These are phyloP conservation scores for Vishniacozyma victoriae DNA, from an alignment of 768 basidiomycete genomes.

Conservation along the genomic window DNA sequence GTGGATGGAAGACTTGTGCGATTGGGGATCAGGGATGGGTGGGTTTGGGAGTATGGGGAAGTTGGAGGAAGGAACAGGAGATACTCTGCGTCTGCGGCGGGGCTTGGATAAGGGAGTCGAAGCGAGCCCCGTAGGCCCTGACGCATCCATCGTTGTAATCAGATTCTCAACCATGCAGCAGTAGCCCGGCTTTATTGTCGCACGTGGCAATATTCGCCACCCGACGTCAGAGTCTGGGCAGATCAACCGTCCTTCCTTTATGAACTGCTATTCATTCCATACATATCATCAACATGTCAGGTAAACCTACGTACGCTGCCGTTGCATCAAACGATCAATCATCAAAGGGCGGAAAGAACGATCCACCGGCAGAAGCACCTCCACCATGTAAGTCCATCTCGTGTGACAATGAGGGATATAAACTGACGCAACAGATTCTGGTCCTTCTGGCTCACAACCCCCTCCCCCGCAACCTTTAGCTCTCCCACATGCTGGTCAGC, in stretches of 20 bases:
- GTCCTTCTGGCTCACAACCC: neutral
- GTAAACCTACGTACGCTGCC: conserved; percentile 13
- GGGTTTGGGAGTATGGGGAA: conserved; percentile 7
- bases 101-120: conserved; percentile 21
- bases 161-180: too few relatives aligned
- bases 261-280: too few relatives aligned
- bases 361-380: too few relatives aligned
- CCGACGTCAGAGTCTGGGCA: too few relatives aligned
- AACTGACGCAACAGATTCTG: neutral
- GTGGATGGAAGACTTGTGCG: conserved; percentile 3
- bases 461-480: conserved; percentile 6
- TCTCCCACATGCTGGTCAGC: neutral
- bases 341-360: too few relatives aligned
- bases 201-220: too few relatives aligned
- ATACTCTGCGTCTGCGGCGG: conserved; percentile 32
- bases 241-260: too few relatives aligned
- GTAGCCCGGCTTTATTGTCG: too few relatives aligned
- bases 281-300: too few relatives aligned
- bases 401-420: neutral
- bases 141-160: too few relatives aligned
- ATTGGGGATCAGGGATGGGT: neutral
- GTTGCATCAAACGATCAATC: too few relatives aligned
- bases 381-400: conserved; percentile 10
- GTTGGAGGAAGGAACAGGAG: conserved; percentile 15
- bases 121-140: too few relatives aligned